Percentiles rank a stretch among this genome's conserved stretches.
phyloP scores from a whole-genome alignment of 208 protist genomes.

The Trypanosomatidae sp. region DNA sequence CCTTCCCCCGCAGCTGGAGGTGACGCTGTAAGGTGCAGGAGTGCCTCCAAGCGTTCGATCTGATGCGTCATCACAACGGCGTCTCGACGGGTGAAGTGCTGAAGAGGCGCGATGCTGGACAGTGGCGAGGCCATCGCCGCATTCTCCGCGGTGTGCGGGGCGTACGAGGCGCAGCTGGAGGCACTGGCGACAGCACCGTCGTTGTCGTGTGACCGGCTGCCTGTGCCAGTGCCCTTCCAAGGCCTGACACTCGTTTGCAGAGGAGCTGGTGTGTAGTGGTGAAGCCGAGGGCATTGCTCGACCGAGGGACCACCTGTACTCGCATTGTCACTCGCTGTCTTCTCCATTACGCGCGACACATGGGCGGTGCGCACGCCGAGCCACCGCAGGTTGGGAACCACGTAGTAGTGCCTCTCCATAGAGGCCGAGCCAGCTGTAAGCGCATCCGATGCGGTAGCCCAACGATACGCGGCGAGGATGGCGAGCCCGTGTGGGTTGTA shows the following conservation, averaged over 20 bases:
- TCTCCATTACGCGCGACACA: not conserved
- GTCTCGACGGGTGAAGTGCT: slow-evolving; percentile 57
- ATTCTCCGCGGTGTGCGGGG: not conserved
- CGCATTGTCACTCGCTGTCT: not conserved
- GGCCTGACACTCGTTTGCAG: not conserved
- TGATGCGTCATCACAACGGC: slow-evolving; percentile 42
- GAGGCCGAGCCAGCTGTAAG: not conserved
- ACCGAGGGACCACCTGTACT: not conserved
- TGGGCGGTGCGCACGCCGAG: slow-evolving; percentile 39
- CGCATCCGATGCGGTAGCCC: slow-evolving; percentile 15
- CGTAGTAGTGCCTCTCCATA: slow-evolving; percentile 24
- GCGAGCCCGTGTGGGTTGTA: slow-evolving; percentile 81
- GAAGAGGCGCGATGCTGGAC: slow-evolving; percentile 10
- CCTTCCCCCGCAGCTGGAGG: not conserved
- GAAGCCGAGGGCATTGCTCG: not conserved
- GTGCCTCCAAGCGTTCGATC: slow-evolving; percentile 8
- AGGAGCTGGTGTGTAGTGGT: slow-evolving; percentile 1
- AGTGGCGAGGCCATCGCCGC: not conserved
- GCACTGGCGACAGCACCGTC: not conserved
- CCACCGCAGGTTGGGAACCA: slow-evolving; percentile 45
- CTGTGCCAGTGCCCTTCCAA: not conserved
- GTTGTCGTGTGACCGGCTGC: not conserved
- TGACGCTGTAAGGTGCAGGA: not conserved
- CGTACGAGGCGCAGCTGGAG: not conserved
- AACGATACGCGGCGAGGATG: slow-evolving; percentile 78